These are phyloP conservation scores for Trametes cinnabarina DNA, from an alignment of 768 basidiomycete species.

Conservation along the genomic window DNA sequence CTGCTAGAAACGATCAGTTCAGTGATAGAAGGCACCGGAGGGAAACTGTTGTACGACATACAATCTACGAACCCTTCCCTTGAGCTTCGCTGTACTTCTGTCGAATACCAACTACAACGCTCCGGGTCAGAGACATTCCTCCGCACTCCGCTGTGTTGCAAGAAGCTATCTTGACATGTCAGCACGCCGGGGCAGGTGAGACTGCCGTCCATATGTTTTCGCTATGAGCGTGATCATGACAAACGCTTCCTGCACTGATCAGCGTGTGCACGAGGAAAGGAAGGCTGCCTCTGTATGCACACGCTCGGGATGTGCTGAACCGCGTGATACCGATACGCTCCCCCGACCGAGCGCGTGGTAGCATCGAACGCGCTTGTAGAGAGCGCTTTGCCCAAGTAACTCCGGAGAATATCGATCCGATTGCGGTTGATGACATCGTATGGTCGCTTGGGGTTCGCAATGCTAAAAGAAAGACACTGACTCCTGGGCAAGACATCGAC, in stretches of 20 bases:
- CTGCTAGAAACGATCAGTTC: neutral
- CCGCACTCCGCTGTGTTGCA: neutral
- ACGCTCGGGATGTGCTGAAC: neutral
- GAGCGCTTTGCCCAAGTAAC: neutral
- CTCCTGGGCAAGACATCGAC: no score
- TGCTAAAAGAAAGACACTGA: neutral
- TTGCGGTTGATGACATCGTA: no score
- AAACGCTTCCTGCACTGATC: neutral
- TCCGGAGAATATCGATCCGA: neutral
- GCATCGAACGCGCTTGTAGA: neutral
- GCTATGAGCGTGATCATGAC: conserved; percentile 2
- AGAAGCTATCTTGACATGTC: neutral
- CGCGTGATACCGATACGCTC: conserved; percentile 9
- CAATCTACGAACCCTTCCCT: neutral
- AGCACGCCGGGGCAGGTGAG: conserved; percentile 4
- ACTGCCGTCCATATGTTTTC: conserved; percentile 1
- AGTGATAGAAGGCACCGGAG: neutral
- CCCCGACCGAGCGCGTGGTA: neutral
- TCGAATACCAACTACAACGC: neutral
- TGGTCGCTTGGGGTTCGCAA: no score
- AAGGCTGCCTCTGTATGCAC: neutral
- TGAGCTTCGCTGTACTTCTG: neutral
- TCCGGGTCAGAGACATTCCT: neutral
- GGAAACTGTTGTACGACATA: neutral
- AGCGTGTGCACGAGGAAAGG: neutral